Evolutionary conservation across 352 stramenopile species (phyloP).

Genomic region (Pelagophyceae sp.): DNA sequence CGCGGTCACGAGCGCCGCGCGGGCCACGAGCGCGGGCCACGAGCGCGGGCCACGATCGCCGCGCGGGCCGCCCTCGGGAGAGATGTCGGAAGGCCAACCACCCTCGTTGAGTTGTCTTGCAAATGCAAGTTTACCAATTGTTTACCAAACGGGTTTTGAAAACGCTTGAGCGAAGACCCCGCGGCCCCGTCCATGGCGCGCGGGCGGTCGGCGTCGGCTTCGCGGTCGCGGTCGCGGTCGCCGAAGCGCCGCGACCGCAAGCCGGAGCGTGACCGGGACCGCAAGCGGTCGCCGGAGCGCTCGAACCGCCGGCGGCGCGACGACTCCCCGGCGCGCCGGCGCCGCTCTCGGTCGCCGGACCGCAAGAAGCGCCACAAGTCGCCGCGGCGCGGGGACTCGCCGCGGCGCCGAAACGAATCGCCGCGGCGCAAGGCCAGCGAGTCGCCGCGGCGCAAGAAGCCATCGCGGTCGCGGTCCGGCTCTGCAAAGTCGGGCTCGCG

Average conservation of each 20-base stretch:
- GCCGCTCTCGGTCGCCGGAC: background rate
- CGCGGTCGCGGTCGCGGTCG: background rate
- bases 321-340: background rate
- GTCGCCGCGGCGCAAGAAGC: background rate
- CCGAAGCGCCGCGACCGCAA: conserved; percentile 1
- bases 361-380: background rate
- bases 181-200: background rate
- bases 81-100: too few relatives aligned
- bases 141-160: too few relatives aligned
- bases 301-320: background rate
- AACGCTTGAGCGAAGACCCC: too few relatives aligned
- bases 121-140: too few relatives aligned
- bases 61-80: too few relatives aligned
- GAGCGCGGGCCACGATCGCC: too few relatives aligned
- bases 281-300: conserved; percentile 33
- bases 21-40: too few relatives aligned
- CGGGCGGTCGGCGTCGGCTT: background rate
- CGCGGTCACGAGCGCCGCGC: too few relatives aligned
- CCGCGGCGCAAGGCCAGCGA: background rate
- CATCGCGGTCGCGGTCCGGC: conserved; percentile 30
- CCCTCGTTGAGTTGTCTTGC: too few relatives aligned
- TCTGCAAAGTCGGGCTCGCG: too few relatives aligned
- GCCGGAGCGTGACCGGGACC: conserved; percentile 29
- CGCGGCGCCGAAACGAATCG: conserved; percentile 27
- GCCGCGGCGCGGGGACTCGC: conserved; percentile 16